phyloP scores from a whole-genome alignment of 148 eudicot species.

The Camellia lanceoleosa region DNA sequence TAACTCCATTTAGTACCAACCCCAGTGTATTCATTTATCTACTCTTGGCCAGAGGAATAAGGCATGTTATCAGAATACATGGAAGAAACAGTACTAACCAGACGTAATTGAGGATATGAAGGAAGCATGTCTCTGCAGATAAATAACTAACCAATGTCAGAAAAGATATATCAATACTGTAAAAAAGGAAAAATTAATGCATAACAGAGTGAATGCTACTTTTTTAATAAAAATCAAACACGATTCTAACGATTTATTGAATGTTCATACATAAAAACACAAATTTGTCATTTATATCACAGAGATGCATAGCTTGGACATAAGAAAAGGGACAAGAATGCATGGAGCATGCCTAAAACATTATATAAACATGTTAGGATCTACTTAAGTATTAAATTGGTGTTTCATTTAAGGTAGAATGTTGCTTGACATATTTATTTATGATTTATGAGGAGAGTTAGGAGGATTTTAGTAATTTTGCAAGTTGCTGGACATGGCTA shows the following conservation, averaged over 20 bases:
- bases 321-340: not conserved
- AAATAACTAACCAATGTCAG: constrained; percentile 14
- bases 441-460: not conserved
- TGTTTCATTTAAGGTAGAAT: not conserved
- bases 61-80: not conserved
- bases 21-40: not conserved
- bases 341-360: not conserved
- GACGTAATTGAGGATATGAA: constrained; percentile 60
- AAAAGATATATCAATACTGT: not conserved
- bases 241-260: not conserved
- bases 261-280: not conserved
- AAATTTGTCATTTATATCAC: not conserved
- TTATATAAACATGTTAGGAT: not conserved
- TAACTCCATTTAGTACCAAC: constrained; percentile 8
- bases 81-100: constrained; percentile 48
- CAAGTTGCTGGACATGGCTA: not conserved
- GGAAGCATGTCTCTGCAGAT: constrained; percentile 94
- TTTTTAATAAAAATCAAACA: not conserved
- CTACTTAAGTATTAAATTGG: not conserved
- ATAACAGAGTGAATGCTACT: not conserved
- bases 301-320: not conserved
- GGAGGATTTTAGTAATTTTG: not conserved
- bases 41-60: not conserved
- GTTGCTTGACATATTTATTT: not conserved
- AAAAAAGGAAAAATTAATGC: constrained; percentile 4